These are phyloP conservation scores for Phytopythium cucurbitacearum DNA, from an alignment of 352 stramenopile genomes.

Conservation along the genomic window DNA sequence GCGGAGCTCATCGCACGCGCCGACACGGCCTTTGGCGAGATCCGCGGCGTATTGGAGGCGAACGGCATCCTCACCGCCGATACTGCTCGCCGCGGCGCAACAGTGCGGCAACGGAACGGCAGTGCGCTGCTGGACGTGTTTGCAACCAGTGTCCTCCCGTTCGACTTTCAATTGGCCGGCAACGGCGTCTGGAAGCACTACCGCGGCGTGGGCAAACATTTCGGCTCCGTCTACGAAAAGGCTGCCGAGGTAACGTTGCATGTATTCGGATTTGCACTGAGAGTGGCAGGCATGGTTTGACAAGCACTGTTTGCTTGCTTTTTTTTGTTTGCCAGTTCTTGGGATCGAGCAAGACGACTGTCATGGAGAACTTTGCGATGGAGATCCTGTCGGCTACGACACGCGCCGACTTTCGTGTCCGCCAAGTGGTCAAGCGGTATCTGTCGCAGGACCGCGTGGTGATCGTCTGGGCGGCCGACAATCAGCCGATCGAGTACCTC, in stretches of 20 bases:
- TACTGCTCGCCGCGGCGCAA: constrained; percentile 8
- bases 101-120: constrained; percentile 14
- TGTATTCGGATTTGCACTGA: constrained; percentile 1
- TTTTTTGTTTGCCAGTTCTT: background rate
- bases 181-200: constrained; percentile 21
- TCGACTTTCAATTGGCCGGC: constrained; percentile 11
- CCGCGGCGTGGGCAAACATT: constrained; percentile 12
- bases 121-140: constrained; percentile 25
- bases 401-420: constrained; percentile 23
- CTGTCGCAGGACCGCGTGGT: constrained; percentile 9
- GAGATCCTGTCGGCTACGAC: constrained; percentile 25
- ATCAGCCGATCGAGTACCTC: too few relatives aligned
- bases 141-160: constrained; percentile 24
- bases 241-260: constrained; percentile 7
- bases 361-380: constrained; percentile 36
- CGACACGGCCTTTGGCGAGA: constrained; percentile 23
- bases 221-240: constrained; percentile 16
- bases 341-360: constrained; percentile 6
- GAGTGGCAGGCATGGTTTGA: too few relatives aligned
- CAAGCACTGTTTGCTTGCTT: too few relatives aligned
- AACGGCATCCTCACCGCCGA: constrained; percentile 20
- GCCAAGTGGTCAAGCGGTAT: constrained; percentile 24
- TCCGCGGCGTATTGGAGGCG: constrained; percentile 15
- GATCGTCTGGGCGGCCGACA: constrained; percentile 10
- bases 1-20: constrained; percentile 18